Base-by-base conservation (phyloP, 257 asterid genomes). In the Scutellaria barbata region DNA sequence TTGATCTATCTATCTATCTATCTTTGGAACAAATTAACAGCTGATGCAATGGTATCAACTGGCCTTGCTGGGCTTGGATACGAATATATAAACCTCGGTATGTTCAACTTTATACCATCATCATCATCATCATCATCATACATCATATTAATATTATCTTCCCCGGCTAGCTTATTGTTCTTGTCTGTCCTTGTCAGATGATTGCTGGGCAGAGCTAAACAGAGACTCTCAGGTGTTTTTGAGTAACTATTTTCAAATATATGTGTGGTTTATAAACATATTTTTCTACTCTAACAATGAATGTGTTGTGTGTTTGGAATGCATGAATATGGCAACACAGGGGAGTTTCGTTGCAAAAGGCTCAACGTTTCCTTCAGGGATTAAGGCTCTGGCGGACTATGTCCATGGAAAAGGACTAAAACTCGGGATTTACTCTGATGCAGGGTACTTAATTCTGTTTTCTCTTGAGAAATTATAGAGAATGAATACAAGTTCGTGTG, bases 151-250 rank as follows among this genome's bases (percentile, higher is more conserved):
- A 22, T 48, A 52, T 52, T 9, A 5, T 20, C 35, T 2, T 52
- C 11, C 51, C 63, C 13, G 16, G 52, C 46, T 5, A 6, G 16
- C 52, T 17, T 1, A 4, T 10, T 5, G 43, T 40, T 7, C 35
- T 20, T 70, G 4, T 62, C 39, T 67, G 22, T 71, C 13, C 53
- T 18, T 72, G 61, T 83, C 85, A 94, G 99, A 94, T 79, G 99
- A 94, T 63, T 94, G 99, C 52, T 94, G 99, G 99, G 97, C 90
- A n/a, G 97, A 94, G 76, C 84, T 39, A 9, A 81, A 80, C 77
- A 81, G 96, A 80, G 97, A 94, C 73, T 81, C 90, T 35, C 63
- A 85, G 87, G 92, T 87, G 74, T 40, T 41, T 50, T 50, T 30
- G 35, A 30, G 5, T 30, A 30, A 3, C 35, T 30, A 2, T 30